Conservation (phyloP, 73 alveolate genomes). For the Tetrahymena elliotti region DNA sequence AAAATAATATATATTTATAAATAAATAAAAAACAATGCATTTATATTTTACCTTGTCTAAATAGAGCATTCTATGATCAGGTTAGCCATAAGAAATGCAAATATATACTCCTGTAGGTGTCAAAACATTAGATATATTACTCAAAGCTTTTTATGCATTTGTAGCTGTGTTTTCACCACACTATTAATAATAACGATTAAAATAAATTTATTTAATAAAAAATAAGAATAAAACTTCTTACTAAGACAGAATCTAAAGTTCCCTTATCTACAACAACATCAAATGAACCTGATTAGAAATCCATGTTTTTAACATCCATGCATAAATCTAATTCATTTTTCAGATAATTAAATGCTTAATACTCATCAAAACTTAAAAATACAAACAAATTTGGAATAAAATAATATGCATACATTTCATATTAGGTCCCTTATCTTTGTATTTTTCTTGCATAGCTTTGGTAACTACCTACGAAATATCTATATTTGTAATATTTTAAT, state of each 20-base stretch:
- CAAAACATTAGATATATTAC: conserved; percentile 82
- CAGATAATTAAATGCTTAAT: not conserved
- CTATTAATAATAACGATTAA: not conserved
- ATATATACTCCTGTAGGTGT: conserved; percentile 92
- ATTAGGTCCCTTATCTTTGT: conserved; percentile 90
- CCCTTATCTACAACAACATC: conserved; percentile 94
- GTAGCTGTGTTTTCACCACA: conserved; percentile 96
- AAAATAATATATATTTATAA: not conserved
- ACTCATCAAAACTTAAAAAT: no score
- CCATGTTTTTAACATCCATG: conserved; percentile 87
- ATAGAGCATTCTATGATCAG: conserved; percentile 77
- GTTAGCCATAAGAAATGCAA: conserved; percentile 90
- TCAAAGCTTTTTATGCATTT: conserved; percentile 78
- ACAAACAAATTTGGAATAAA: not conserved
- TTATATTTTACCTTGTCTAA: conserved; percentile 83
- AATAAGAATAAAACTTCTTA: not conserved
- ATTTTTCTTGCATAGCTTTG: conserved; percentile 86
- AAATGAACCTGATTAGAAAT: conserved; percentile 76
- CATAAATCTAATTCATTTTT: conserved; percentile 29
- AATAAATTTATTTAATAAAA: not conserved
- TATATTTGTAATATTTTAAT: conserved; percentile 80
- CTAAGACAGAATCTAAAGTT: conserved; percentile 81
- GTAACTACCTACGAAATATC: conserved; percentile 89
- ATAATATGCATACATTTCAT: conserved; percentile 44
- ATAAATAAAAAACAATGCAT: conserved; percentile 74